These are phyloP conservation scores for Planoprotostelium fungivorum DNA, from an alignment of 78 protist genomes.

Conservation along the genomic window DNA sequence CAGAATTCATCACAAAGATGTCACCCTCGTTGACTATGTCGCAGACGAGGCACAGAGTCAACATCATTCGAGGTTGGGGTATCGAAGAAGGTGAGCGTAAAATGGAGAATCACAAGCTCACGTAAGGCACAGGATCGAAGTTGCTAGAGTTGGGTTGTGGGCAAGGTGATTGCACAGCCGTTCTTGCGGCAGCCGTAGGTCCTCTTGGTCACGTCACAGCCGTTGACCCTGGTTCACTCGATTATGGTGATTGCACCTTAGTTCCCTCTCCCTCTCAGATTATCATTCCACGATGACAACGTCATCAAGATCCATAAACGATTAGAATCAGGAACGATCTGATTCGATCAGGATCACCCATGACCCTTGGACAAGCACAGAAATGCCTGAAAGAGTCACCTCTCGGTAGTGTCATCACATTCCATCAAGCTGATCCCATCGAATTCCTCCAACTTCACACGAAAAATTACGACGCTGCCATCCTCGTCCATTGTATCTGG, in stretches of 20 bases:
- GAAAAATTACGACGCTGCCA: neutral
- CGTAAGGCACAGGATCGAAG: neutral
- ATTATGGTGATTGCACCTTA: neutral
- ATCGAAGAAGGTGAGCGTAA: neutral
- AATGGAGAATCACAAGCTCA: neutral
- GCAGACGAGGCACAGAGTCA: neutral
- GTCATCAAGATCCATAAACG: no score
- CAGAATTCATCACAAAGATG: no score
- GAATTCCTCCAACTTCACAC: neutral
- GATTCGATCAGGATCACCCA: neutral
- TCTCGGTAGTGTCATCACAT: neutral
- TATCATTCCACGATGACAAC: no score
- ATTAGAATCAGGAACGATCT: no score
- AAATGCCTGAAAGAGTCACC: neutral
- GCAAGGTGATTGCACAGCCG: neutral
- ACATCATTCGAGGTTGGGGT: neutral
- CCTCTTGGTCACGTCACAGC: neutral
- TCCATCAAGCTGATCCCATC: neutral
- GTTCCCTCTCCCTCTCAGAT: no score
- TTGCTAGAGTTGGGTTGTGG: neutral
- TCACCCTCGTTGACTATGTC: no score
- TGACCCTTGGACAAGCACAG: neutral
- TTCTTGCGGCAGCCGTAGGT: neutral
- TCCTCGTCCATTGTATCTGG: neutral
- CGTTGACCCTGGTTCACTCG: neutral